phyloP scores from a whole-genome alignment of 441 rosid genomes.

The Croton setiger region DNA sequence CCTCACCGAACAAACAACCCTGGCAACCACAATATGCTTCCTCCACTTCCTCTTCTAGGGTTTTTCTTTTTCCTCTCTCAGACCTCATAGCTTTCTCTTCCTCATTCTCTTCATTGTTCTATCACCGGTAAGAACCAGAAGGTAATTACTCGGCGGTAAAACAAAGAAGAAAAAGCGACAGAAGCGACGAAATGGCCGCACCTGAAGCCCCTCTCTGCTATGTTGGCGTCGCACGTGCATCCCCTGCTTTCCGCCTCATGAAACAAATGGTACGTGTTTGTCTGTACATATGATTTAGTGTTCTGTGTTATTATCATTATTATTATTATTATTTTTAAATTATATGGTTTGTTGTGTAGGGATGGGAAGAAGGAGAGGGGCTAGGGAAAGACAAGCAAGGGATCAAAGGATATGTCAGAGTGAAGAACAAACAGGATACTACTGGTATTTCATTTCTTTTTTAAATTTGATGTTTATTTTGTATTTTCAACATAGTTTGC shows the following conservation, averaged over 20 bases:
- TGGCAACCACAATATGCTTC: neutral
- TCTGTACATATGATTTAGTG: neutral
- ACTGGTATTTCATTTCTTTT: slow-evolving; percentile 35
- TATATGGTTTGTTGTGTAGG: slow-evolving; percentile 37
- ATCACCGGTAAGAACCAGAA: neutral
- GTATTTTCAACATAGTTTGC: neutral
- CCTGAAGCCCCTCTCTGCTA: slow-evolving; percentile 92
- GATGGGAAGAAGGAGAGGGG: slow-evolving; percentile 99
- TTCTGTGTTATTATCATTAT: neutral
- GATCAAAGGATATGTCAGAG: slow-evolving; percentile 82
- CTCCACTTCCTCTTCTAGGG: slow-evolving; percentile 5
- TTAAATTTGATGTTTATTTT: neutral
- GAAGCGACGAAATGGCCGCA: slow-evolving; percentile 62
- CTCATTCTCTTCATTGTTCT: neutral
- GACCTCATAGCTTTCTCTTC: neutral
- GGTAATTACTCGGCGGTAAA: slow-evolving; percentile 19
- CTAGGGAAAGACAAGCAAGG: slow-evolving; percentile 98
- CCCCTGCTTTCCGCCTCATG: slow-evolving; percentile 97
- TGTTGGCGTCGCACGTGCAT: slow-evolving; percentile 73
- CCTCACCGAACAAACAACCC: slow-evolving; percentile 7
- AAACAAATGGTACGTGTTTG: slow-evolving; percentile 73
- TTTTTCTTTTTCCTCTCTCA: neutral
- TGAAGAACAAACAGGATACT: slow-evolving; percentile 89
- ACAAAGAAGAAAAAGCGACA: slow-evolving; percentile 14
- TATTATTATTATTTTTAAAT: too few relatives aligned